These are phyloP conservation scores for Pistacia vera DNA, from an alignment of 345 rosid species.

Conservation along the genomic window DNA sequence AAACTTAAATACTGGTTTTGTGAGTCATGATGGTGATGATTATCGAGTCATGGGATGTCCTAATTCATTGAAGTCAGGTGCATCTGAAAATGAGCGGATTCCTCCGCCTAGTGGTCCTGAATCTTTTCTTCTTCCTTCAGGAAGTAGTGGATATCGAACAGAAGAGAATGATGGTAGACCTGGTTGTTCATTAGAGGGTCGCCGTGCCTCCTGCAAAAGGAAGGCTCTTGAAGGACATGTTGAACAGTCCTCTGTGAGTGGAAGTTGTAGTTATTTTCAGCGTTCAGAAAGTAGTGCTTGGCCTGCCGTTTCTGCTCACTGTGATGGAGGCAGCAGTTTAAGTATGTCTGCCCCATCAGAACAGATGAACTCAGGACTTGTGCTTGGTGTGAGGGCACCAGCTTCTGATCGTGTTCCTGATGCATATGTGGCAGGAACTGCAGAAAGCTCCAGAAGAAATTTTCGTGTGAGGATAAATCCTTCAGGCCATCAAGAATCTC, in stretches of 20 bases:
- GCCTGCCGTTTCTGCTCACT: slow-evolving; percentile 37
- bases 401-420: slow-evolving; percentile 39
- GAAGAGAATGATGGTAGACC: slow-evolving; percentile 46
- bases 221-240: slow-evolving; percentile 67
- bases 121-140: slow-evolving; percentile 38
- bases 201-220: slow-evolving; percentile 72
- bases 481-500: slow-evolving; percentile 45
- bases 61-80: slow-evolving; percentile 38
- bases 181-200: slow-evolving; percentile 55
- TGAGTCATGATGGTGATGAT: slow-evolving; percentile 44
- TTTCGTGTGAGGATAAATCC: slow-evolving; percentile 56
- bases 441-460: slow-evolving; percentile 61
- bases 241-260: slow-evolving; percentile 61
- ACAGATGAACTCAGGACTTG: slow-evolving; percentile 49
- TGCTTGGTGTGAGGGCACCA: slow-evolving; percentile 45
- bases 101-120: slow-evolving; percentile 36
- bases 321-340: slow-evolving; percentile 37
- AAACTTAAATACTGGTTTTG: slow-evolving; percentile 59
- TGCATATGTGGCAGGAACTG: slow-evolving; percentile 31
- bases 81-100: slow-evolving; percentile 34
- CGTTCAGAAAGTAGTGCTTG: slow-evolving; percentile 55
- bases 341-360: slow-evolving; percentile 46
- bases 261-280: slow-evolving; percentile 57
- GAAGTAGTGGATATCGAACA: slow-evolving; percentile 39
- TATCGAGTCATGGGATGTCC: slow-evolving; percentile 45